Evolutionary conservation across 352 stramenopile genomes (phyloP).

Genomic region (Pythium brassicae): DNA sequence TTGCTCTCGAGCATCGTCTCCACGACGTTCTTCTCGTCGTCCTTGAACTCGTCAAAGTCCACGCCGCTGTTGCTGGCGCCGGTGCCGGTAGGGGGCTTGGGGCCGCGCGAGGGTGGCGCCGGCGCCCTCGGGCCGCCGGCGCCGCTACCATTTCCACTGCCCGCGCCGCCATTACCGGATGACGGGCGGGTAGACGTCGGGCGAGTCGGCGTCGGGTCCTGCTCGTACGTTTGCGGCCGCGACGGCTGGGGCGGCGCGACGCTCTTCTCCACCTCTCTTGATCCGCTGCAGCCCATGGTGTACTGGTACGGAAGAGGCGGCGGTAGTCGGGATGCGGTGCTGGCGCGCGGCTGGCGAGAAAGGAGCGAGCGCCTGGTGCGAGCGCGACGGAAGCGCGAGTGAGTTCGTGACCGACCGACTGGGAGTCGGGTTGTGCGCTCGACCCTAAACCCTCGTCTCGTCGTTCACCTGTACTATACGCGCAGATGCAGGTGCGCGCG

Average conservation of each 20-base stretch:
- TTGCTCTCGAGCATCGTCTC: conserved; percentile 88
- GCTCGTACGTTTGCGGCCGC: neutral
- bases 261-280: conserved; percentile 7
- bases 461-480: too few species aligned
- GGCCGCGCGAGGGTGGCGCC: neutral
- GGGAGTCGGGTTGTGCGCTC: too few species aligned
- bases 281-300: conserved; percentile 12
- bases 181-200: too few species aligned
- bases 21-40: conserved; percentile 84
- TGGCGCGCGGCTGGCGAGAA: too few species aligned
- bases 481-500: too few species aligned
- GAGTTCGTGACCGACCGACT: too few species aligned
- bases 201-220: conserved; percentile 2
- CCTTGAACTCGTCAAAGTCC: conserved; percentile 82
- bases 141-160: too few species aligned
- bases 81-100: conserved; percentile 4
- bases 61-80: conserved; percentile 44
- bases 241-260: neutral
- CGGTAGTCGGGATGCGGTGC: too few species aligned
- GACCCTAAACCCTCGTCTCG: too few species aligned
- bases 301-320: too few species aligned
- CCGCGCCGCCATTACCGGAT: too few species aligned
- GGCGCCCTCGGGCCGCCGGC: neutral
- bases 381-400: neutral
- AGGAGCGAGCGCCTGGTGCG: neutral